phyloP scores from a whole-genome alignment of 1,139 yeast genomes.

The Hyphopichia burtonii region DNA sequence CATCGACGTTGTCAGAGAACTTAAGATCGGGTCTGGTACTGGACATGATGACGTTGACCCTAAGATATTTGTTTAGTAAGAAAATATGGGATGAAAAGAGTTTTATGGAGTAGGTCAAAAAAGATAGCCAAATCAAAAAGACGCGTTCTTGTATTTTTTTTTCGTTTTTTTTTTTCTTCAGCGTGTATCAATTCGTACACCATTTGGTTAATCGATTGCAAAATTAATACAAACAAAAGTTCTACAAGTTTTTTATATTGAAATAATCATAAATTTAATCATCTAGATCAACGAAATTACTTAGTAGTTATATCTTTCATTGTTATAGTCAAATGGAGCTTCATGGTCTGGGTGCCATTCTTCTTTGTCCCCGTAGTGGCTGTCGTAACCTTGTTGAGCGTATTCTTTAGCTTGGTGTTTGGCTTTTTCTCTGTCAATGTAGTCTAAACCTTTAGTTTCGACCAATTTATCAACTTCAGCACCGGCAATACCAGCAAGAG shows the following conservation, averaged over 20 bases:
- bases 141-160: not conserved
- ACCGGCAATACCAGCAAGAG: constrained; percentile 31
- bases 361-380: constrained; percentile 26
- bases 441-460: constrained; percentile 34
- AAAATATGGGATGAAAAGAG: not conserved
- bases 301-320: constrained; percentile 14
- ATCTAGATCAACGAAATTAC: too few species aligned
- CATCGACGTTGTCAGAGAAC: constrained; percentile 65
- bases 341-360: constrained; percentile 28
- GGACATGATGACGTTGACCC: constrained; percentile 45
- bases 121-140: not conserved
- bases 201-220: too few species aligned
- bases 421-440: constrained; percentile 27
- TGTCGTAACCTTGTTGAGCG: constrained; percentile 23
- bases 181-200: not conserved
- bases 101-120: not conserved
- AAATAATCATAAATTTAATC: too few species aligned
- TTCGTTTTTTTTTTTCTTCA: too few species aligned
- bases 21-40: constrained; percentile 70
- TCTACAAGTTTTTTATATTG: too few species aligned
- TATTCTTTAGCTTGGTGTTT: constrained; percentile 23
- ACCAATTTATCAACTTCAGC: constrained; percentile 35
- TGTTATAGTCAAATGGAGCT: constrained; percentile 28
- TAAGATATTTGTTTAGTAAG: not conserved
- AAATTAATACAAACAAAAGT: too few species aligned